Evolutionary conservation across 129 eudicot genomes (phyloP), one percentile per base, ranked within the genome.

Genomic region (Kitagawia praeruptora): DNA sequence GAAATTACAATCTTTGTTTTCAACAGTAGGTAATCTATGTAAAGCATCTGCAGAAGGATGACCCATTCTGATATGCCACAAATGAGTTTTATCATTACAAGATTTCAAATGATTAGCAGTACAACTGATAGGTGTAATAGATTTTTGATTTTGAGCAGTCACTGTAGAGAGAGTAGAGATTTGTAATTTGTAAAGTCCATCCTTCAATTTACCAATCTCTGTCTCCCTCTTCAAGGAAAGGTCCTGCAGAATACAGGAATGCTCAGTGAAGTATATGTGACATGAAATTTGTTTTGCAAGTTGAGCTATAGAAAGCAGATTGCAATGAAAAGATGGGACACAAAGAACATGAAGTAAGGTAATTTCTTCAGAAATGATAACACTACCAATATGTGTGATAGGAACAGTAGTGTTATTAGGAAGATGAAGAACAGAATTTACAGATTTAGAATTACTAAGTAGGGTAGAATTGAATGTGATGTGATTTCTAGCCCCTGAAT

Each of bases 321-420:
- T 67, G 15, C 31, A 67, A 1, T 12, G 41, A 67, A 67, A 67
- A 0, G 31, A 9, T 0, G 73, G 73, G 13, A 67, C 73, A 67
- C 73, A 63, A 63, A 67, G 73, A 0, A 67, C 73, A 0, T 12
- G 4, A 10, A 25, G 42, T 0, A 67, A 19, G 0, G 40, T 67
- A 0, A 67, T 3, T 0, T 27, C 41, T 8, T 12, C 4, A 0
- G 21, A 10, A 0, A 27, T 0, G 2, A 0, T 1, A 0, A 67
- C 73, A 67, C 14, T 8, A 0, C 73, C 73, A 9, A 31, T 28
- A 3, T 67, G 73, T 0, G 73, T 34, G 1, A 67, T 67, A 2
- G 15, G 31, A 13, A 38, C 40, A 27, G 4, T 28, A 11, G 4
- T 2, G 0, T 37, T 10, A 10, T 67, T 31, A 0, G 41, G 73